These are phyloP conservation scores for Olyra latifolia DNA, from an alignment of 176 grass and related monocot species.

Conservation along the genomic window DNA sequence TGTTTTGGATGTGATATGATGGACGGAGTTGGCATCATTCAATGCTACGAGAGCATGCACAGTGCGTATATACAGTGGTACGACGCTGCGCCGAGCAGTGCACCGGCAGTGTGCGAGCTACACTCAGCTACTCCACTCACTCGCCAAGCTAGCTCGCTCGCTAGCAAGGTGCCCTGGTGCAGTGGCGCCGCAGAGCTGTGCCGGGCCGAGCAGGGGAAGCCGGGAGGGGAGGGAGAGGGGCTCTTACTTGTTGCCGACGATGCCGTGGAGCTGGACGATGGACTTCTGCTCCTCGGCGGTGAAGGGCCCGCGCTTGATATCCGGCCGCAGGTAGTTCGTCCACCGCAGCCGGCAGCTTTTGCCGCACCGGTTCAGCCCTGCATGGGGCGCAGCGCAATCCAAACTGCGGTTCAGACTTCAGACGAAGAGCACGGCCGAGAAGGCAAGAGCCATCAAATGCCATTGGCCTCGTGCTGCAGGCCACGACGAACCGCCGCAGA, in stretches of 20 bases:
- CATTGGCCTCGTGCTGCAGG: not conserved
- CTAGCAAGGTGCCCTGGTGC: not conserved
- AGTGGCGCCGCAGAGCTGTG: not conserved
- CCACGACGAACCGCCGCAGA: not conserved
- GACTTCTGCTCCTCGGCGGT: slow-evolving; percentile 91
- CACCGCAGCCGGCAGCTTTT: slow-evolving; percentile 98
- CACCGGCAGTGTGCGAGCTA: slow-evolving; percentile 11
- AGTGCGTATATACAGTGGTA: slow-evolving; percentile 30
- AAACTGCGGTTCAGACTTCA: no score
- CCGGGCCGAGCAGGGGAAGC: not conserved
- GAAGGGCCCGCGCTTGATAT: slow-evolving; percentile 94
- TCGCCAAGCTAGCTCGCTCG: not conserved
- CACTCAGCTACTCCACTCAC: not conserved
- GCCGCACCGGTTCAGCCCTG: slow-evolving; percentile 89
- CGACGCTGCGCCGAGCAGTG: not conserved
- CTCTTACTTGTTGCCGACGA: slow-evolving; percentile 94
- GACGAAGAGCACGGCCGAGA: no score
- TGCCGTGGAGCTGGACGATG: slow-evolving; percentile 95
- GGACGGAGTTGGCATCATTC: slow-evolving; percentile 31
- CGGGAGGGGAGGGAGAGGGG: no score
- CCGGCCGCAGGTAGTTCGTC: slow-evolving; percentile 96
- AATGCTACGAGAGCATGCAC: slow-evolving; percentile 22
- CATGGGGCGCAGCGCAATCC: not conserved
- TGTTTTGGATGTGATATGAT: slow-evolving; percentile 10
- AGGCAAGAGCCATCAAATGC: no score